Evolutionary conservation across 257 asterid species (phyloP).

Genomic region (Gentiana straminea): DNA sequence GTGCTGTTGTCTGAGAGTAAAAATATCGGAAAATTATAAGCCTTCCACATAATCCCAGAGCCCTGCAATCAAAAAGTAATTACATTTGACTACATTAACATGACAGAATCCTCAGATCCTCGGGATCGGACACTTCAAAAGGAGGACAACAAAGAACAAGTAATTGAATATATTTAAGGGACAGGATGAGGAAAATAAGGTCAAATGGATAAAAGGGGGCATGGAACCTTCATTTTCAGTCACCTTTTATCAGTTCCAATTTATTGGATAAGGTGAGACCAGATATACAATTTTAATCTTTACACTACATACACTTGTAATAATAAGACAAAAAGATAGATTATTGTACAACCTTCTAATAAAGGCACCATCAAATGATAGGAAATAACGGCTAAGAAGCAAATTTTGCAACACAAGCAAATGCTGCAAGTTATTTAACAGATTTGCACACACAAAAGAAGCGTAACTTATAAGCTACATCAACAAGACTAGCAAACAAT

Average conservation of each 20-base stretch:
- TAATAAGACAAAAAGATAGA: not conserved
- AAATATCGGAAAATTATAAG: constrained; percentile 82
- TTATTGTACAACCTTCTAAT: not conserved
- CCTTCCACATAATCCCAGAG: constrained; percentile 95
- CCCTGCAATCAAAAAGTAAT: constrained; percentile 51
- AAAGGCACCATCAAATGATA: constrained; percentile 1
- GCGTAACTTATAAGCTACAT: too few species aligned
- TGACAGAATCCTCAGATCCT: not conserved
- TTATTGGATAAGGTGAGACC: too few species aligned
- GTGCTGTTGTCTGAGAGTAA: constrained; percentile 73
- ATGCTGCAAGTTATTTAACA: not conserved
- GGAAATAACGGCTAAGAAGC: not conserved
- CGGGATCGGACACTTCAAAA: too few species aligned
- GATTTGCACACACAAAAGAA: too few species aligned
- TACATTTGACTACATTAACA: constrained; percentile 2
- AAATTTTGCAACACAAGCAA: not conserved
- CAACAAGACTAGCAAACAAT: too few species aligned
- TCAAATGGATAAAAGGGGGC: too few species aligned
- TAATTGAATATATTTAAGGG: too few species aligned
- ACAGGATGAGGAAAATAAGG: too few species aligned
- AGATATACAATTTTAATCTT: too few species aligned
- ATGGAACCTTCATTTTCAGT: too few species aligned
- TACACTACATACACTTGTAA: not conserved
- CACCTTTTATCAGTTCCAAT: too few species aligned
- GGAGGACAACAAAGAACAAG: too few species aligned